Conservation (phyloP, 129 eudicot species). For the Heracleum sosnowskyi region DNA sequence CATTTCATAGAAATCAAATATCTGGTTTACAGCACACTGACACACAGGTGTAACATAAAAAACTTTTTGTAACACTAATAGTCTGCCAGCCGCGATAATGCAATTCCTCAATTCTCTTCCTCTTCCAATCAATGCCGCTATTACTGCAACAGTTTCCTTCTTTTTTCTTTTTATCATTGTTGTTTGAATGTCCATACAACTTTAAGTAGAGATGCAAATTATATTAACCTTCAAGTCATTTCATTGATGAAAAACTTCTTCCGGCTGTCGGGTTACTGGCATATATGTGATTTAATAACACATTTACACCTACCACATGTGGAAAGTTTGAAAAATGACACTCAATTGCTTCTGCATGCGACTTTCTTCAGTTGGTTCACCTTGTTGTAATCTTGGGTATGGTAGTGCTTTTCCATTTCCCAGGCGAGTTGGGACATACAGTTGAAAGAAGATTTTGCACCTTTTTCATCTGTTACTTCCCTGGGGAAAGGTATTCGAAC, state of each 20-base stretch:
- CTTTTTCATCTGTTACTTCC: slow-evolving; percentile 83
- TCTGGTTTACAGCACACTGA: not conserved
- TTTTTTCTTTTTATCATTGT: too few relatives aligned
- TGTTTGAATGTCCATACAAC: not conserved
- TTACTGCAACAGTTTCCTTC: not conserved
- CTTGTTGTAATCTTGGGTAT: slow-evolving; percentile 45
- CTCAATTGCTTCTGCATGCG: slow-evolving; percentile 28
- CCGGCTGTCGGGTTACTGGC: not conserved
- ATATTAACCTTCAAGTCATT: not conserved
- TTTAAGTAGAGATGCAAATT: not conserved
- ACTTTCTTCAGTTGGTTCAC: slow-evolving; percentile 66
- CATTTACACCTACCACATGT: not conserved
- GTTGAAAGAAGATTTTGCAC: slow-evolving; percentile 81
- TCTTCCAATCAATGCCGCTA: not conserved
- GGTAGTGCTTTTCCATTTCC: slow-evolving; percentile 85
- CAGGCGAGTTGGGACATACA: slow-evolving; percentile 95
- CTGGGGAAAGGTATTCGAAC: slow-evolving; percentile 92
- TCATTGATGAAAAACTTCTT: not conserved
- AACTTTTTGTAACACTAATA: not conserved
- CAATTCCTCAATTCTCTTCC: not conserved
- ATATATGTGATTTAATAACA: not conserved
- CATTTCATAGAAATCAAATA: not conserved
- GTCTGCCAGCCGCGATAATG: not conserved
- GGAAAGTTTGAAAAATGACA: not conserved
- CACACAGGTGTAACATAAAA: not conserved